phyloP scores from a whole-genome alignment of 371 early-diverging fungal species.

The Capniomyces stellatus region DNA sequence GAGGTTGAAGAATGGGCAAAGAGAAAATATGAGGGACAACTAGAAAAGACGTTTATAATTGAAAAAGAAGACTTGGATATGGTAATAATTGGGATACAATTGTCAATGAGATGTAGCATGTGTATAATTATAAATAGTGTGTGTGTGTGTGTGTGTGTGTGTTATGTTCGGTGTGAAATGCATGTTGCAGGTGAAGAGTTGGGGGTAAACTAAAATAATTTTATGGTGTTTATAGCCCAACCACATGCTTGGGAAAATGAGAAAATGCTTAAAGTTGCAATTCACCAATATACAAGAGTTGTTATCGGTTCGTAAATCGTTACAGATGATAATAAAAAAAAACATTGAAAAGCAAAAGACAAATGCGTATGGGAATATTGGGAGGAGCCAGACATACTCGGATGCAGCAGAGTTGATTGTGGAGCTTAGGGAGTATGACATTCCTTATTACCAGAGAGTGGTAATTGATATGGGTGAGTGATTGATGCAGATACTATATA shows the following conservation, averaged over 20 bases:
- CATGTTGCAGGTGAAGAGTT: too few relatives aligned
- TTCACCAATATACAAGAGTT: conserved; percentile 75
- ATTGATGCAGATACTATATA: too few relatives aligned
- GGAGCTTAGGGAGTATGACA: conserved; percentile 88
- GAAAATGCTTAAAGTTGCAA: conserved; percentile 51
- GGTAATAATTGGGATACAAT: conserved; percentile 26
- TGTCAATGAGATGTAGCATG: too few relatives aligned
- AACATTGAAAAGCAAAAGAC: conserved; percentile 37
- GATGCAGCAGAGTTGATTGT: conserved; percentile 35
- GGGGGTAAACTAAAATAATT: not conserved
- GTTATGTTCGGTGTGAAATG: too few relatives aligned
- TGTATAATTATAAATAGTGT: too few relatives aligned
- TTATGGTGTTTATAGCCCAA: conserved; percentile 31
- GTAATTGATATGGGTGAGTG: conserved; percentile 72
- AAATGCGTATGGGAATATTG: conserved; percentile 4
- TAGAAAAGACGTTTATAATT: conserved; percentile 42
- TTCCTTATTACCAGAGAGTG: conserved; percentile 81
- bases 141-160: too few relatives aligned
- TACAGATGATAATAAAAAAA: conserved; percentile 45
- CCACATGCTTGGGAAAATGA: conserved; percentile 63
- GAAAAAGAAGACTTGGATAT: conserved; percentile 73
- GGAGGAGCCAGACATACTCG: conserved; percentile 1
- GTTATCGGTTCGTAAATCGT: conserved; percentile 44
- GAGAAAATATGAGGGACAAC: conserved; percentile 42
- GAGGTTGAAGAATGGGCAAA: conserved; percentile 80